Percentiles rank a stretch among this genome's conserved stretches.
Evolutionary conservation across 2,329 filamentous ascomycete genomes (phyloP).

Genomic region (Zasmidium angulare): DNA sequence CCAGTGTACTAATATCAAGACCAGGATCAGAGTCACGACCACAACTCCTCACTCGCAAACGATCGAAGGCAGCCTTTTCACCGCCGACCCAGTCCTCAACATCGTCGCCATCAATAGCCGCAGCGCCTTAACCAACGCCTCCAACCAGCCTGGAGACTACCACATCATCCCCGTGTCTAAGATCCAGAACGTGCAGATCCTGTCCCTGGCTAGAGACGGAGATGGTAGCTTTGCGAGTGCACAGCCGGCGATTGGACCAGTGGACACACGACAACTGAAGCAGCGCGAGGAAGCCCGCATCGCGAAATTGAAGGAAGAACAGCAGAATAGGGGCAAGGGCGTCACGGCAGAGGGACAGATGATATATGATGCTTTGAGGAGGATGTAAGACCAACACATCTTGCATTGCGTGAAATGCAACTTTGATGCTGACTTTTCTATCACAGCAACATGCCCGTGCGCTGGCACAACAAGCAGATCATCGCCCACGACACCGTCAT

Average conservation of each 20-base stretch:
- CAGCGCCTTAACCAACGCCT: slow-evolving; percentile 40
- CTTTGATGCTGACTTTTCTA: not conserved
- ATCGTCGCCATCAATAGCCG: slow-evolving; percentile 61
- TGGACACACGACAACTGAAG: slow-evolving; percentile 57
- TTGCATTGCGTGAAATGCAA: too few relatives aligned
- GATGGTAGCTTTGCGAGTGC: slow-evolving; percentile 46
- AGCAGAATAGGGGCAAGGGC: slow-evolving; percentile 59
- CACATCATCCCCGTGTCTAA: slow-evolving; percentile 61
- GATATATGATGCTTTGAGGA: slow-evolving; percentile 61
- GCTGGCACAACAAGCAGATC: slow-evolving; percentile 60
- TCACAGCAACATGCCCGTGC: slow-evolving; percentile 46
- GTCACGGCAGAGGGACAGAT: slow-evolving; percentile 63
- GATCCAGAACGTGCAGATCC: slow-evolving; percentile 58
- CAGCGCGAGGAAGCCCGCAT: slow-evolving; percentile 58
- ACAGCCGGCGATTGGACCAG: slow-evolving; percentile 47
- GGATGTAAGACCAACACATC: slow-evolving; percentile 45
- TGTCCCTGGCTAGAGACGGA: slow-evolving; percentile 44
- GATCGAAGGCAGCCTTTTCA: slow-evolving; percentile 63
- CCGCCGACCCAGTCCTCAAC: slow-evolving; percentile 60
- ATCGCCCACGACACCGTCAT: slow-evolving; percentile 62
- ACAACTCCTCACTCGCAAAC: slow-evolving; percentile 50
- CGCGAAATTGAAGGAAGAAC: slow-evolving; percentile 56
- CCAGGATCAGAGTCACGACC: slow-evolving; percentile 60
- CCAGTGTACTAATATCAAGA: not conserved
- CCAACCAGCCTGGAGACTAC: slow-evolving; percentile 54